These are phyloP conservation scores for Lodderomyces elongisporus DNA, from an alignment of 1,139 yeast genomes.

Conservation along the genomic window DNA sequence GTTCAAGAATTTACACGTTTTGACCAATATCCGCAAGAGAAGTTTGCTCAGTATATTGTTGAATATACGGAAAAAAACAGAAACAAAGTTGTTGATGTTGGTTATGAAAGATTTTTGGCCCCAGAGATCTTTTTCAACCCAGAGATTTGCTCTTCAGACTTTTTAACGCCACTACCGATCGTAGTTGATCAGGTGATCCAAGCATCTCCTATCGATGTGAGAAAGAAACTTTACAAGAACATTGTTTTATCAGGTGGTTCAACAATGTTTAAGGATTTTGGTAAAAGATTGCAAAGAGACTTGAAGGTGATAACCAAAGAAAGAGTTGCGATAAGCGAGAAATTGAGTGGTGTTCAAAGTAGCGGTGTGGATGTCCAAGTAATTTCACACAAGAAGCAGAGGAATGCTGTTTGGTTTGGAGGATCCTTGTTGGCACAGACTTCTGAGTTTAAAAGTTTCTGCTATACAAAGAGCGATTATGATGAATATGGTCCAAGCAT, in stretches of 20 bases:
- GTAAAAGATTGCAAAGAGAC: constrained; percentile 95
- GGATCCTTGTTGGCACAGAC: constrained; percentile 97
- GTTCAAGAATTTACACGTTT: constrained; percentile 93
- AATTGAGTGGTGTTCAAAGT: constrained; percentile 73
- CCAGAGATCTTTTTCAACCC: constrained; percentile 99
- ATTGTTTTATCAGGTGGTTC: constrained; percentile 96
- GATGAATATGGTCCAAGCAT: constrained; percentile 98
- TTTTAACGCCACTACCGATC: constrained; percentile 89
- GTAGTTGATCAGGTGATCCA: constrained; percentile 95
- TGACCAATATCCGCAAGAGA: constrained; percentile 84
- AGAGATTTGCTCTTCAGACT: constrained; percentile 93
- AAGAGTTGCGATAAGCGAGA: constrained; percentile 79
- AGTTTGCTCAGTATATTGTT: constrained; percentile 88
- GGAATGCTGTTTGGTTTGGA: constrained; percentile 99
- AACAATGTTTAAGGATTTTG: constrained; percentile 97
- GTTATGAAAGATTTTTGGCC: constrained; percentile 94
- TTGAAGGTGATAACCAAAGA: constrained; percentile 81
- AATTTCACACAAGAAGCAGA: constrained; percentile 93
- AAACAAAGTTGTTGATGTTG: constrained; percentile 75
- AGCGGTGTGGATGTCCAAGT: constrained; percentile 97
- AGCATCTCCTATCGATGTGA: constrained; percentile 94
- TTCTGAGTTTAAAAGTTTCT: constrained; percentile 90
- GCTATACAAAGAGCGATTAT: constrained; percentile 95
- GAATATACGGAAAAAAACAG: constrained; percentile 72
- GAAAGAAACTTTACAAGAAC: constrained; percentile 92